phyloP scores from a whole-genome alignment of 2,329 filamentous ascomycete species.

The Fusarium nanum region DNA sequence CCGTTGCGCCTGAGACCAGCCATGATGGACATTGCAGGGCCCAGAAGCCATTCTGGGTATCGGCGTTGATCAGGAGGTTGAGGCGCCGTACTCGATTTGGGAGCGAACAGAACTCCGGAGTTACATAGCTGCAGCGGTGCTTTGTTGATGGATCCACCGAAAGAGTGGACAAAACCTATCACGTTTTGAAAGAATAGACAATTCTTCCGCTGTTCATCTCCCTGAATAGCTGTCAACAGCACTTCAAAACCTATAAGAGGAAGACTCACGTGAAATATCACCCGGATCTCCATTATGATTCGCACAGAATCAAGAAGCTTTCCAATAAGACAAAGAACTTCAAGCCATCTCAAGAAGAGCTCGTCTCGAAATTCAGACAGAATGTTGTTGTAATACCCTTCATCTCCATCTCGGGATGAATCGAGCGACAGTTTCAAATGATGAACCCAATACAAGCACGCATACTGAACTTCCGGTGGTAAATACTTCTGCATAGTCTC shows the following conservation, averaged over 20 bases:
- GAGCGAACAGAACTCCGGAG: not conserved
- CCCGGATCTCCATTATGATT: accelerated
- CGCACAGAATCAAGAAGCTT: accelerated
- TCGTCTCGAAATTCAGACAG: accelerated
- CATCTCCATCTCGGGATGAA: accelerated
- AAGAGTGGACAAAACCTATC: not conserved
- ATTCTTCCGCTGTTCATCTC: accelerated
- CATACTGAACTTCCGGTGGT: slow-evolving; percentile 4
- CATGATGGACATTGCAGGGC: accelerated
- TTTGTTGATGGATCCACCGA: not conserved
- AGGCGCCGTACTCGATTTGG: not conserved
- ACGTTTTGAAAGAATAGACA: not conserved
- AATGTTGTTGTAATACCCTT: accelerated
- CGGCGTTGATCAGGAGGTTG: accelerated
- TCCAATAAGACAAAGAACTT: not conserved
- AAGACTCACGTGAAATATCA: too few relatives aligned
- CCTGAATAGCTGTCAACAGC: too few relatives aligned
- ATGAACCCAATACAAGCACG: slow-evolving; percentile 45
- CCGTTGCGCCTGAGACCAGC: too few relatives aligned
- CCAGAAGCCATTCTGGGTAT: too few relatives aligned
- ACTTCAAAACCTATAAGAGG: too few relatives aligned
- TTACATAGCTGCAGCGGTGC: not conserved
- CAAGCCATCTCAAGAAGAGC: not conserved
- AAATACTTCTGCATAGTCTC: not conserved
- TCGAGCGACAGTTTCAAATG: slow-evolving; percentile 34